Base-by-base conservation (phyloP, 2,329 filamentous ascomycete genomes). In the Diaporthe sp. region DNA sequence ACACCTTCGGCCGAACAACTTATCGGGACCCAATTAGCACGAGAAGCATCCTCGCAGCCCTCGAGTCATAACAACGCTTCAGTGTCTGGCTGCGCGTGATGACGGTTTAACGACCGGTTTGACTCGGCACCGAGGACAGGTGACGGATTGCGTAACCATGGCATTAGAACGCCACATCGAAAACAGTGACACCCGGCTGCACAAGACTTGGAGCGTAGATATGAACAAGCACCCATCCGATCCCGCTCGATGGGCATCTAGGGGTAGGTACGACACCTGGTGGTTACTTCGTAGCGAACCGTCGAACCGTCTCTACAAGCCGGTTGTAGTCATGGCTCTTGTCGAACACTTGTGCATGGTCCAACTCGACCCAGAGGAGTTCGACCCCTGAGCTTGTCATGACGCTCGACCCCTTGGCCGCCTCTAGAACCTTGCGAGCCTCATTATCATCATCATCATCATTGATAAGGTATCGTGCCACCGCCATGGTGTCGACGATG, bases 281-380 rank as follows among this genome's bases (percentile, higher is more conserved):
- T 61, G 42, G 1, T 53, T 19, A 60, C 46, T 42, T 57, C 19
- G 39, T 49, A 22, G 61, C 49, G 25, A 76, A 76, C 34, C 75
- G 61, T 12, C 28, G 61, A 42, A 77, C 42, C 28, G 76, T 73
- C 31, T 74, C 72, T 15, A 73, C n/a, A 19, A 77, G 25, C 25
- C 61, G 67, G 25, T 7, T 34, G 37, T 74, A 74, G 53, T 76
- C 72, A 13, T 13, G 19, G 49, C 68, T 62, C 15, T 80, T 80
- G 75, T 89, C 86, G 81, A 92, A 92, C 0, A 89, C 87, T 79
- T 93, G 91, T 22, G 91, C 91, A 81, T 94, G 92, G 80, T 94
- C 92, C 62, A 92, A 85, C 1, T 89, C 85, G 80, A 90, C 93
- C 88, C 91, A 92, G 2, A 92, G 76, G 1, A 93, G 85, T 78